Base-by-base conservation (phyloP, 352 stramenopile genomes). In the Phytophthora lateralis region DNA sequence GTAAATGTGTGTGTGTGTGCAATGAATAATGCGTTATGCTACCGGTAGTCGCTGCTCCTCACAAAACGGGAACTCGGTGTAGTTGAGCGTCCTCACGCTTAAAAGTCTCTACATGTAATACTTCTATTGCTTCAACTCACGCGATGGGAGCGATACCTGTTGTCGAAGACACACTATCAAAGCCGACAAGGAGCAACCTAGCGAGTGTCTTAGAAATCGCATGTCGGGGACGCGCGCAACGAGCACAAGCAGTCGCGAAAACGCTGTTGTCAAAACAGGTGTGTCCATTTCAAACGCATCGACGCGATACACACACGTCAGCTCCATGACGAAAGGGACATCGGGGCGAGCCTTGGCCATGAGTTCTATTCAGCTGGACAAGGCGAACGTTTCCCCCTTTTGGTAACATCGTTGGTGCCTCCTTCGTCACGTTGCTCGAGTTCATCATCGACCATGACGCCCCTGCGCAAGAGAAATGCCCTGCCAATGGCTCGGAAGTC, bases 381-480 rank as follows among this genome's bases (percentile, higher is more conserved):
- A 66, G 20, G n/a, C 39, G 57, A 65, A 59, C 41, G 41, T 56
- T 48, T 58, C 47, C 35, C n/a, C 15, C 29, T 14, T 38, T 53
- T 51, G 56, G 56, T 30, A 20, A 50, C 30, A 42, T 21, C 15
- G 32, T 38, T n/a, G n/a, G n/a, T n/a, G n/a, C n/a, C n/a, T 32
- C 27, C 2, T 17, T 17, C 12, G 2, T 38, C 32, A 38, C 32
- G 32, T 32, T 32, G 27, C 6, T 32, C 27, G 8, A 32, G 27
- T 11, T n/a, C 32, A n/a, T 14, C 32, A 38, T 38, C 11, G 12
- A 38, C 11, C 27, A 11, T 27, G 45, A 52, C 26, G 27, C 27
- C 17, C n/a, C 8, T 26, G 34, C 43, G 24, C 12, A 14, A 35
- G 11, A 8, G 15, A 35, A 35, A 29, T 6, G 2, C 6, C 6